Percentiles rank a stretch among this genome's conserved stretches.
These are phyloP conservation scores for Cladophialophora immunda DNA, from an alignment of 2,329 filamentous ascomycete genomes.

Conservation along the genomic window DNA sequence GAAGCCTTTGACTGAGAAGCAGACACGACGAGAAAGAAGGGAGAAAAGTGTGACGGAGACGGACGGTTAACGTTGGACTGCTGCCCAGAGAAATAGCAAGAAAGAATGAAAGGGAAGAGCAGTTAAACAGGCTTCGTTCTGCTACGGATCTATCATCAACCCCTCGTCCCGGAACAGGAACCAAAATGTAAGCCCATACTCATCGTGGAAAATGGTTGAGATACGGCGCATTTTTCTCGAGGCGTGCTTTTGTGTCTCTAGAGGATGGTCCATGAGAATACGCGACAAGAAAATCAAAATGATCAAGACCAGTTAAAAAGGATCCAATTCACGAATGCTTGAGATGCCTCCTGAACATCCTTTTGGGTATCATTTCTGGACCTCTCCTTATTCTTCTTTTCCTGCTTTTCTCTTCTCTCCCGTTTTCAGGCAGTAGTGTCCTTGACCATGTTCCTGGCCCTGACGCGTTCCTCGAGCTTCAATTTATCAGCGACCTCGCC, in stretches of 20 bases:
- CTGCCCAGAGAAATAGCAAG: no score
- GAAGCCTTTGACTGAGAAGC: no score
- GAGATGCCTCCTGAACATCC: not conserved
- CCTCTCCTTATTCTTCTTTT: no score
- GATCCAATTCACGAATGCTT: not conserved
- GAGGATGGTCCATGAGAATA: slow-evolving; percentile 7
- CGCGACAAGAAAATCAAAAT: slow-evolving; percentile 31
- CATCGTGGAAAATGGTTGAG: slow-evolving; percentile 26
- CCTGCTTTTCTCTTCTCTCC: no score
- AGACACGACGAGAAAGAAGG: not conserved
- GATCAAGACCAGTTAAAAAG: slow-evolving; percentile 22
- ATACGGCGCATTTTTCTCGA: slow-evolving; percentile 30
- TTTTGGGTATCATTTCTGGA: not conserved
- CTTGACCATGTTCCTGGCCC: slow-evolving; percentile 73
- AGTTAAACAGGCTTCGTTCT: not conserved
- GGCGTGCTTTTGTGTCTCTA: slow-evolving; percentile 25
- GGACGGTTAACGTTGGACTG: not conserved
- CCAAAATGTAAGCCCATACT: slow-evolving; percentile 30
- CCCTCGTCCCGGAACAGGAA: not conserved
- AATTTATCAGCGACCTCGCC: slow-evolving; percentile 70
- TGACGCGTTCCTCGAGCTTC: slow-evolving; percentile 74
- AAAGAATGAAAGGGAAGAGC: not conserved
- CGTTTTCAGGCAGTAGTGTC: slow-evolving; percentile 15
- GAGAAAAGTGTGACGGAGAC: not conserved
- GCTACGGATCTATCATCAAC: not conserved